Evolutionary conservation across 352 stramenopile species (phyloP).

Genomic region (Phytopythium aichiense): DNA sequence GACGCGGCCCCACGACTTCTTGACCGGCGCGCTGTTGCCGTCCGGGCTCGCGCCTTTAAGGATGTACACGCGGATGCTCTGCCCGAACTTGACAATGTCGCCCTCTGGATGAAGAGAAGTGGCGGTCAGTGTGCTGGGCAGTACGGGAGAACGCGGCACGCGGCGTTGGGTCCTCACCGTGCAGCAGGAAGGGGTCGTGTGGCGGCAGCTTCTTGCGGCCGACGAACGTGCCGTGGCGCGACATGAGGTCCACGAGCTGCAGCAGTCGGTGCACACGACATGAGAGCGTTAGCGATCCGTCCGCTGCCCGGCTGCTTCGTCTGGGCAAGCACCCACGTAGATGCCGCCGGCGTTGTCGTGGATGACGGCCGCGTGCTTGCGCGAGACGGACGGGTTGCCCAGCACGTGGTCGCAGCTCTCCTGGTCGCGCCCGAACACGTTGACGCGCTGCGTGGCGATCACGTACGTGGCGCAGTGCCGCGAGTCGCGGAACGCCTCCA

Average conservation of each 20-base stretch:
- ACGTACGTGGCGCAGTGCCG: slow-evolving; percentile 84
- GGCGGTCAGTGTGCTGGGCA: neutral
- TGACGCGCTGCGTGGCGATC: slow-evolving; percentile 78
- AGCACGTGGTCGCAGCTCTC: slow-evolving; percentile 84
- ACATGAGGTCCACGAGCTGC: slow-evolving; percentile 88
- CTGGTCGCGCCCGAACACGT: slow-evolving; percentile 82
- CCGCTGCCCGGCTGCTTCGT: neutral
- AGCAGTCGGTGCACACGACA: slow-evolving; percentile 2
- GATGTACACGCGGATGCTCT: slow-evolving; percentile 84
- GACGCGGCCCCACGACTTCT: slow-evolving; percentile 77
- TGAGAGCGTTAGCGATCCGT: neutral
- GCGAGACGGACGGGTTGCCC: slow-evolving; percentile 82
- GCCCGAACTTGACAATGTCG: slow-evolving; percentile 83
- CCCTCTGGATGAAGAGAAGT: slow-evolving; percentile 35
- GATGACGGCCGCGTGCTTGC: slow-evolving; percentile 85
- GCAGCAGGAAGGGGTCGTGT: slow-evolving; percentile 78
- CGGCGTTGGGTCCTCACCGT: slow-evolving; percentile 27
- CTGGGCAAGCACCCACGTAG: slow-evolving; percentile 44
- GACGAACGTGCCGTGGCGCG: slow-evolving; percentile 82
- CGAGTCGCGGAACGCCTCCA: slow-evolving; percentile 73
- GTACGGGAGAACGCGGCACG: neutral
- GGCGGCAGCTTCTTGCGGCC: slow-evolving; percentile 80
- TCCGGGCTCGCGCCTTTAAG: slow-evolving; percentile 66
- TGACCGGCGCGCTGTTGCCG: slow-evolving; percentile 62
- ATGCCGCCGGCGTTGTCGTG: slow-evolving; percentile 78